Evolutionary conservation across 1,139 yeast genomes (phyloP).

Genomic region (Yamadazyma diddensiae): DNA sequence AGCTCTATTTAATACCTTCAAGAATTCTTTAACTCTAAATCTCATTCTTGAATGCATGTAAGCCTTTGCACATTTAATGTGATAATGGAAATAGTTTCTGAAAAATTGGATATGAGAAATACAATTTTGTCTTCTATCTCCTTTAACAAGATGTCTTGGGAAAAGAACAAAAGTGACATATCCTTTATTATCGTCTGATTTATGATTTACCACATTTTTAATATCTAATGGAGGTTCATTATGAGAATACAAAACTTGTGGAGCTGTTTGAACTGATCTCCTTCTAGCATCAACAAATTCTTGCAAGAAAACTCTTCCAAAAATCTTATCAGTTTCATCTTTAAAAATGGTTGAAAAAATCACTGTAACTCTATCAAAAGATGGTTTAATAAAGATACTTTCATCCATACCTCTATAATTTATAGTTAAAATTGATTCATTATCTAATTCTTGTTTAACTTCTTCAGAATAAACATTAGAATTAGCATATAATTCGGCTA

Average conservation of each 20-base stretch:
- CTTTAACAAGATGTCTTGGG: conserved; percentile 70
- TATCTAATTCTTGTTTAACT: conserved; percentile 44
- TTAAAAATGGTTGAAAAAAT: conserved; percentile 91
- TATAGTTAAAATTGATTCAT: conserved; percentile 65
- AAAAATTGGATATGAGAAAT: conserved; percentile 88
- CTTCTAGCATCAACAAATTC: conserved; percentile 96
- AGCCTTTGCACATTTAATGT: conserved; percentile 96
- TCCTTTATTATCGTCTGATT: conserved; percentile 53
- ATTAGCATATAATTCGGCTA: conserved; percentile 54
- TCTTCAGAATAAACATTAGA: conserved; percentile 50
- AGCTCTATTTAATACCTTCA: conserved; percentile 94
- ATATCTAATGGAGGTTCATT: conserved; percentile 93
- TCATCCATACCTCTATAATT: conserved; percentile 88
- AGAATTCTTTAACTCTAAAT: conserved; percentile 86
- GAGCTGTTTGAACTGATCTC: conserved; percentile 95
- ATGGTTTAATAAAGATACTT: conserved; percentile 84
- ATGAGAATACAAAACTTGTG: conserved; percentile 91
- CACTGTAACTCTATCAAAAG: conserved; percentile 95
- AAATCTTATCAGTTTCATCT: conserved; percentile 94
- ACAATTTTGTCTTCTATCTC: conserved; percentile 76
- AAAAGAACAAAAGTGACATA: conserved; percentile 73
- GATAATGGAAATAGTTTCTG: conserved; percentile 96
- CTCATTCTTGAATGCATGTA: conserved; percentile 99
- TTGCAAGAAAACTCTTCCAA: conserved; percentile 92
- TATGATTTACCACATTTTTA: conserved; percentile 29